Conservation (phyloP, 164 flowering plant species). For the Tetrastigma voinierianum region DNA sequence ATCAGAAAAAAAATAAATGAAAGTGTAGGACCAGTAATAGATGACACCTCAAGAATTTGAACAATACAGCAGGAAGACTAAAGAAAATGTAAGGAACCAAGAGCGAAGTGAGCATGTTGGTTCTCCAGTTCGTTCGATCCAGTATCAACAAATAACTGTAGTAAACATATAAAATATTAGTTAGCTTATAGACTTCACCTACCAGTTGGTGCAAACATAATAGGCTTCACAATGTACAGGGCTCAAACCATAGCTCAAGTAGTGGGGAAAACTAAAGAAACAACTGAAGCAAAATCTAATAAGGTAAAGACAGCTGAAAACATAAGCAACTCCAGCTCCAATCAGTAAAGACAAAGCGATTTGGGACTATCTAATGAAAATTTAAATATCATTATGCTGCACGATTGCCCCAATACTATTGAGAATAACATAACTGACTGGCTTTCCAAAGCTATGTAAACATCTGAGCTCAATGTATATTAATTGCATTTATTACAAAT, state of each 20-base stretch:
- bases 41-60: slow-evolving; percentile 62
- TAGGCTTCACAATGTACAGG: not conserved
- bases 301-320: no score
- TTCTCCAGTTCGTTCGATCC: slow-evolving; percentile 96
- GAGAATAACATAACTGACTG: no score
- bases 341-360: no score
- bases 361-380: no score
- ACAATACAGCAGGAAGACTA: slow-evolving; percentile 60
- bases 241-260: not conserved
- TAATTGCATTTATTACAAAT: no score
- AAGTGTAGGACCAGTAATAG: not conserved
- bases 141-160: slow-evolving; percentile 84
- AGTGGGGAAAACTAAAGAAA: not conserved
- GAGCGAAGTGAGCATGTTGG: slow-evolving; percentile 81
- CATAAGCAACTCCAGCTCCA: no score
- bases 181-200: not conserved
- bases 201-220: not conserved
- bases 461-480: no score
- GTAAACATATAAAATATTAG: not conserved
- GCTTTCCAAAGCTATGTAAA: no score
- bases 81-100: slow-evolving; percentile 89
- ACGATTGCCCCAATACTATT: no score
- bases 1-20: not conserved
- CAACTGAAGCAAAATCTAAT: not conserved
- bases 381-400: no score